A percentile compares a stretch with the other conserved stretches of the same genome.
These are phyloP conservation scores for Populus davidiana DNA, from an alignment of 345 rosid genomes.

Conservation along the genomic window DNA sequence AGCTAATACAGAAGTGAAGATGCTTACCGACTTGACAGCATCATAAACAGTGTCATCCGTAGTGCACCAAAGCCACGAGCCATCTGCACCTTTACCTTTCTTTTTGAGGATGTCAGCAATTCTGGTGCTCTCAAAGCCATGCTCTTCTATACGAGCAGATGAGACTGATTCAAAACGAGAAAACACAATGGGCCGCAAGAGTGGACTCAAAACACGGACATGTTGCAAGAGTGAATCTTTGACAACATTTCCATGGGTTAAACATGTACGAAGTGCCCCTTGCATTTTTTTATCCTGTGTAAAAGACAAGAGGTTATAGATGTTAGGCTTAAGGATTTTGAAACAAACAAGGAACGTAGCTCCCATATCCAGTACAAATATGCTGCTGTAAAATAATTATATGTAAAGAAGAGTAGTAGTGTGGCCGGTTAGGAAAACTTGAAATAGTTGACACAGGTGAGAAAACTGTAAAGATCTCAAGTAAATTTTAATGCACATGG, in stretches of 20 bases:
- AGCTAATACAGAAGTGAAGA: neutral
- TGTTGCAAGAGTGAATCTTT: slow-evolving; percentile 54
- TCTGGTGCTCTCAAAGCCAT: slow-evolving; percentile 87
- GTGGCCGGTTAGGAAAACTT: no score
- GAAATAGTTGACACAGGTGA: no score
- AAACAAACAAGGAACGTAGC: no score
- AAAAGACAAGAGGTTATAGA: neutral
- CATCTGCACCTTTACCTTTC: slow-evolving; percentile 89
- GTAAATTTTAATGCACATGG: no score
- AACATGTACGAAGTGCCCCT: slow-evolving; percentile 42
- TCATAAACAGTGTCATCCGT: slow-evolving; percentile 83
- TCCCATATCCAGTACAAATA: no score
- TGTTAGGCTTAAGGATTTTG: no score
- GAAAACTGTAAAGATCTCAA: no score
- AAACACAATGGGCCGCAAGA: slow-evolving; percentile 39
- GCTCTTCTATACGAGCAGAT: slow-evolving; percentile 78
- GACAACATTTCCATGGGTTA: slow-evolving; percentile 49
- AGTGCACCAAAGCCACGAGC: slow-evolving; percentile 99
- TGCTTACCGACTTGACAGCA: slow-evolving; percentile 87
- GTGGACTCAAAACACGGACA: slow-evolving; percentile 58
- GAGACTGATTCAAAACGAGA: slow-evolving; percentile 56
- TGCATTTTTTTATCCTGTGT: slow-evolving; percentile 51
- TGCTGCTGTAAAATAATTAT: no score
- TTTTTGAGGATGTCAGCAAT: slow-evolving; percentile 71
- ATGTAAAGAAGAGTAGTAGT: no score